Conservation (phyloP, 352 stramenopile species). For the Globisporangium parvum region DNA sequence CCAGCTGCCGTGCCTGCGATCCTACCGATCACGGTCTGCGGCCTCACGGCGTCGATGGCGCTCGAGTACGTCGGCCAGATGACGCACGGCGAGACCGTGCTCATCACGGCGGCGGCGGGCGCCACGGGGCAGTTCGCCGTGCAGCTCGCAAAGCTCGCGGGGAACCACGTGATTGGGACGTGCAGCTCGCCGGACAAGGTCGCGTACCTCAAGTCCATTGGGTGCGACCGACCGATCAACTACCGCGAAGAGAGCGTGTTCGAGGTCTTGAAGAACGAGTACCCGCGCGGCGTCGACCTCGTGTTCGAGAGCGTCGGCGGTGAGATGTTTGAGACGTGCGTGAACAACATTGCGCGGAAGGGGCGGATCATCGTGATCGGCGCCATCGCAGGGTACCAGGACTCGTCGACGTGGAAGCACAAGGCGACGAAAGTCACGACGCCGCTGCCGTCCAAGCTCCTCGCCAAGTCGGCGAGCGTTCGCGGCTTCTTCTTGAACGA, state of each 20-base stretch:
- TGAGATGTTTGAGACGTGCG: slow-evolving; percentile 32
- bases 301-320: slow-evolving; percentile 43
- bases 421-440: slow-evolving; percentile 20
- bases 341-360: slow-evolving; percentile 24
- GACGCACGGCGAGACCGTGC: slow-evolving; percentile 32
- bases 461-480: slow-evolving; percentile 35
- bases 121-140: slow-evolving; percentile 66
- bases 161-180: slow-evolving; percentile 62
- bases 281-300: slow-evolving; percentile 34
- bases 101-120: slow-evolving; percentile 38
- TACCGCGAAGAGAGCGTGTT: slow-evolving; percentile 58
- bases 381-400: slow-evolving; percentile 36
- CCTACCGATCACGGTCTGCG: slow-evolving; percentile 33
- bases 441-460: slow-evolving; percentile 29
- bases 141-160: slow-evolving; percentile 66
- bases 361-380: slow-evolving; percentile 43
- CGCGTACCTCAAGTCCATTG: slow-evolving; percentile 51
- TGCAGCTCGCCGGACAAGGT: slow-evolving; percentile 73
- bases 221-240: slow-evolving; percentile 63
- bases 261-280: slow-evolving; percentile 43
- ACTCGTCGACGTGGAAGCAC: slow-evolving; percentile 42
- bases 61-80: slow-evolving; percentile 40
- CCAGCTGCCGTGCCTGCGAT: slow-evolving; percentile 19
- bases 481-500: slow-evolving; percentile 42
- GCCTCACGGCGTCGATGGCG: slow-evolving; percentile 35